Evolutionary conservation across 306 rosid species (phyloP).

Genomic region (Chamaecrista fasciculata): DNA sequence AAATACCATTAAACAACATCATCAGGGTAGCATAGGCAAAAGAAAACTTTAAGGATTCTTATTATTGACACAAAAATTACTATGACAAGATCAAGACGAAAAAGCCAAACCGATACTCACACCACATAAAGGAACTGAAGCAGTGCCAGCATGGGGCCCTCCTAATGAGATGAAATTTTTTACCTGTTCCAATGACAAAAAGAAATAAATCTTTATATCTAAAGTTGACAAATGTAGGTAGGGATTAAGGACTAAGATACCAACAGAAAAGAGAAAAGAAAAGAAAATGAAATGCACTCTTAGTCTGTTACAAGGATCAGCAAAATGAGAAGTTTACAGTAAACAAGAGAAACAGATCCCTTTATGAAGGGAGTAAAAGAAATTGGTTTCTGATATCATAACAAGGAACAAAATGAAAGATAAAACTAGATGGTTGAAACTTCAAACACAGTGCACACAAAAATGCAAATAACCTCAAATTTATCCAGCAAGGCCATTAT

Average conservation of each 20-base stretch:
- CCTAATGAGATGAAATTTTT: slow-evolving; percentile 76
- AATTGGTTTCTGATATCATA: slow-evolving; percentile 1
- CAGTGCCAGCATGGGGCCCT: slow-evolving; percentile 97
- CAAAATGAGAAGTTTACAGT: slow-evolving; percentile 5
- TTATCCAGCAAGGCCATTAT: not conserved
- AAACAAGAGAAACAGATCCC: slow-evolving; percentile 9
- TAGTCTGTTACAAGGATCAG: not conserved
- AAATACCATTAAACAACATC: slow-evolving; percentile 27
- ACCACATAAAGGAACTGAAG: slow-evolving; percentile 96
- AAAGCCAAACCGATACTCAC: slow-evolving; percentile 57
- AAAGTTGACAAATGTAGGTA: slow-evolving; percentile 12
- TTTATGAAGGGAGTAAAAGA: slow-evolving; percentile 2
- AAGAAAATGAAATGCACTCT: not conserved
- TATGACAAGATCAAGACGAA: slow-evolving; percentile 17
- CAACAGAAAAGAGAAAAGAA: not conserved
- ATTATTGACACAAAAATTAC: slow-evolving; percentile 3
- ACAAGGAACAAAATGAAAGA: not conserved
- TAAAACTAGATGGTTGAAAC: not conserved
- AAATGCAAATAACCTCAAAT: not conserved
- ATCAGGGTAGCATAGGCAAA: not conserved
- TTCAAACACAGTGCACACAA: not conserved
- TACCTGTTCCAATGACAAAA: slow-evolving; percentile 51
- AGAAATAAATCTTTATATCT: not conserved
- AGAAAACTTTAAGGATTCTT: slow-evolving; percentile 1
- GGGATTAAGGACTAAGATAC: not conserved